A percentile compares a stretch with the other conserved stretches of the same genome.
Conservation (phyloP, 1,284 basidiomycete genomes). For the Ustilago tritici region DNA sequence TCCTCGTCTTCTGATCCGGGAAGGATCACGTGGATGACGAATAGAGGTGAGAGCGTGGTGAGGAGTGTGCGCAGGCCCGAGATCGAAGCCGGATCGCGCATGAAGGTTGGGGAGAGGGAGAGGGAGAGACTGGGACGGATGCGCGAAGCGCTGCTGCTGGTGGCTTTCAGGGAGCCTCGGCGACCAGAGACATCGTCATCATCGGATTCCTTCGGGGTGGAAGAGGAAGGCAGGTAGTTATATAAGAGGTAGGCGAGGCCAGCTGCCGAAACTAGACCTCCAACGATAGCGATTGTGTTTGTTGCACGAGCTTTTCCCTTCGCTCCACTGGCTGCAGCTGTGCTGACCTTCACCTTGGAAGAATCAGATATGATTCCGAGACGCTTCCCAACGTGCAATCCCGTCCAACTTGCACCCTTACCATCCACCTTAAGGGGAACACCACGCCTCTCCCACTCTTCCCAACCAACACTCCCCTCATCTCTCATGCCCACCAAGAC, state of each 20-base stretch:
- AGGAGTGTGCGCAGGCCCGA: conserved; percentile 27
- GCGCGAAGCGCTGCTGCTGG: not conserved
- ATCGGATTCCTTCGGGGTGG: conserved; percentile 23
- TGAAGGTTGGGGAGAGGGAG: conserved; percentile 33
- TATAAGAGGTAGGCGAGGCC: conserved; percentile 41
- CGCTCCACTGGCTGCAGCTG: conserved; percentile 3
- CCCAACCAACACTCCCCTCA: conserved; percentile 21
- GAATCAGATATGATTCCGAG: conserved; percentile 12
- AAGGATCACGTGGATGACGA: conserved; percentile 45
- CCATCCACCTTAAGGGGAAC: not conserved
- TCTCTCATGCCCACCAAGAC: not conserved
- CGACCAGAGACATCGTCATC: conserved; percentile 28
- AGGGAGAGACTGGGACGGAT: conserved; percentile 29
- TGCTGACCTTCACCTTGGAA: not conserved
- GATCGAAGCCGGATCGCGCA: conserved; percentile 9
- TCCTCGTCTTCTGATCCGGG: conserved; percentile 20
- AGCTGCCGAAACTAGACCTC: conserved; percentile 34
- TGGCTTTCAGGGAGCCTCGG: not conserved
- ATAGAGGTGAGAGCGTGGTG: conserved; percentile 14
- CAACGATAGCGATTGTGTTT: conserved; percentile 38
- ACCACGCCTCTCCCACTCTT: conserved; percentile 31
- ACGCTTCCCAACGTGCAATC: conserved; percentile 33
- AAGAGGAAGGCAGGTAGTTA: conserved; percentile 27
- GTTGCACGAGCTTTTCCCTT: conserved; percentile 3
- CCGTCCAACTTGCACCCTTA: conserved; percentile 17